Conservation (phyloP, 331 rosid genomes). For the Quercus tomentella region DNA sequence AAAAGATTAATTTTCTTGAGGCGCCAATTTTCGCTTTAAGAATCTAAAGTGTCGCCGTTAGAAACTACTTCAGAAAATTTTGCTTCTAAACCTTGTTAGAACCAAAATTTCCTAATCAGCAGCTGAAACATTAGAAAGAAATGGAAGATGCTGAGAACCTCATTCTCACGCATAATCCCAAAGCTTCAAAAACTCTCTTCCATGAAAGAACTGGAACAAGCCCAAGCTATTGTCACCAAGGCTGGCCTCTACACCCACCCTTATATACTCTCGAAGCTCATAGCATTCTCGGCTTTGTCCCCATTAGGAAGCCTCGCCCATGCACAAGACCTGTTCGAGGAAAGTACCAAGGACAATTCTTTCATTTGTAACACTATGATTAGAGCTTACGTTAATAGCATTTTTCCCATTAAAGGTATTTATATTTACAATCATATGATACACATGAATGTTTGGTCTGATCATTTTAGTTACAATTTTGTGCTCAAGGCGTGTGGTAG, state of each 20-base stretch:
- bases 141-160: slow-evolving; percentile 6
- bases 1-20: too few species aligned
- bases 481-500: slow-evolving; percentile 60
- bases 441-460: slow-evolving; percentile 18
- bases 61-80: too few species aligned
- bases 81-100: too few species aligned
- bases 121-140: background rate
- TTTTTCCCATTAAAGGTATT: slow-evolving; percentile 48
- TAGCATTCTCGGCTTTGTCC: slow-evolving; percentile 44
- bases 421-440: slow-evolving; percentile 47
- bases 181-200: slow-evolving; percentile 35
- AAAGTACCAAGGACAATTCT: slow-evolving; percentile 43
- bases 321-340: slow-evolving; percentile 53
- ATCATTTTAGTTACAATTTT: slow-evolving; percentile 52
- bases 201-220: slow-evolving; percentile 39
- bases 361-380: slow-evolving; percentile 55
- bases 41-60: too few species aligned
- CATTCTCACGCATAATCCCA: slow-evolving; percentile 11
- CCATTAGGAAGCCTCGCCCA: slow-evolving; percentile 52
- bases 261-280: slow-evolving; percentile 29
- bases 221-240: slow-evolving; percentile 49
- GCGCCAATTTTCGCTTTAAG: too few species aligned
- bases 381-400: slow-evolving; percentile 54
- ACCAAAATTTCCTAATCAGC: background rate
- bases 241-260: slow-evolving; percentile 28